These are phyloP conservation scores for Trifolium pratense DNA, from an alignment of 306 rosid genomes.

Conservation along the genomic window DNA sequence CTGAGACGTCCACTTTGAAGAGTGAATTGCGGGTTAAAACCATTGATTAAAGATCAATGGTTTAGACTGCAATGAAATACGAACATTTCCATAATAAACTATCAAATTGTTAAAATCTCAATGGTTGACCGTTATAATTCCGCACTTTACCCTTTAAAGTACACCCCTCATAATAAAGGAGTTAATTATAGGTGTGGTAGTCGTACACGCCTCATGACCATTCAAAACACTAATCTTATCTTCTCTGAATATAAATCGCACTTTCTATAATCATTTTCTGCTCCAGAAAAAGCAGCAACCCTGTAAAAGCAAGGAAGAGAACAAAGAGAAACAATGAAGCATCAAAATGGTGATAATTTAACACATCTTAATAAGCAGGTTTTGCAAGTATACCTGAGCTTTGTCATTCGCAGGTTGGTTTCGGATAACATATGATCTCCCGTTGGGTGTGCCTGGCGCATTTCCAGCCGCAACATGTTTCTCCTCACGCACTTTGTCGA, in stretches of 20 bases:
- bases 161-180: conserved; percentile 9
- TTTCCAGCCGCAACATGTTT: conserved; percentile 58
- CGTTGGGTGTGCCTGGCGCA: conserved; percentile 54
- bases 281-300: conserved; percentile 75
- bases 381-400: conserved; percentile 55
- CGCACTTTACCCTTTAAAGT: conserved; percentile 24
- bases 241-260: conserved; percentile 29
- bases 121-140: neutral
- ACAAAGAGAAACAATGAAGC: conserved; percentile 33
- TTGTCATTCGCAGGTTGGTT: conserved; percentile 46
- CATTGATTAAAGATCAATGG: too few relatives aligned
- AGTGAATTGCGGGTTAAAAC: neutral
- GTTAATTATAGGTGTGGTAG: conserved; percentile 30
- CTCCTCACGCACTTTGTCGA: conserved; percentile 78
- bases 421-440: conserved; percentile 41
- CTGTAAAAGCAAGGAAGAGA: conserved; percentile 53
- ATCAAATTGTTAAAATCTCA: conserved; percentile 9
- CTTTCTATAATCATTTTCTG: conserved; percentile 51
- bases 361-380: conserved; percentile 6
- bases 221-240: conserved; percentile 34
- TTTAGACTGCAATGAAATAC: neutral
- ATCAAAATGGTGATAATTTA: conserved; percentile 26
- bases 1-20: neutral
- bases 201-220: conserved; percentile 31
- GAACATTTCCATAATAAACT: neutral